Conservation (phyloP, 441 rosid species). For the Brassica hybrid region DNA sequence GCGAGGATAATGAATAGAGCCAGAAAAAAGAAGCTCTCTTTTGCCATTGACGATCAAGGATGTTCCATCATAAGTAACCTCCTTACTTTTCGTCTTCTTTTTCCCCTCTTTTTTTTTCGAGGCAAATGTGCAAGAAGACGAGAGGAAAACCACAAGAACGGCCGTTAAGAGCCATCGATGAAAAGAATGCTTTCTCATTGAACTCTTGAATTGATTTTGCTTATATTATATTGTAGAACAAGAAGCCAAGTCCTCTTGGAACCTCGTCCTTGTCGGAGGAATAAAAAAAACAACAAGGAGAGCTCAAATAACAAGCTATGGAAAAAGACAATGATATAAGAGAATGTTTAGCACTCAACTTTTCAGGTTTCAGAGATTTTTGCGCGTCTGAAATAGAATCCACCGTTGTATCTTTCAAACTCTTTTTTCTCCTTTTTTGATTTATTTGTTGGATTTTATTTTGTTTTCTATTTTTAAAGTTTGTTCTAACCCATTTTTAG, state of each 20-base stretch:
- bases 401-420: constrained; percentile 38
- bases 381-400: constrained; percentile 46
- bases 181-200: constrained; percentile 31
- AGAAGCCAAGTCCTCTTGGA: constrained; percentile 38
- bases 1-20: constrained; percentile 92
- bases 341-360: constrained; percentile 31
- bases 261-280: constrained; percentile 47
- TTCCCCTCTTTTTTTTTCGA: constrained; percentile 30
- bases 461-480: constrained; percentile 33
- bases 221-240: constrained; percentile 24
- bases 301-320: constrained; percentile 38
- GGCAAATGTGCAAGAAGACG: constrained; percentile 36
- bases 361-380: constrained; percentile 35
- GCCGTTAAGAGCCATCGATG: constrained; percentile 33
- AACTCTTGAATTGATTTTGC: not conserved
- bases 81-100: constrained; percentile 33
- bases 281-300: constrained; percentile 42
- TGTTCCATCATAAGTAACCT: constrained; percentile 72
- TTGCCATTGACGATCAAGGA: constrained; percentile 81
- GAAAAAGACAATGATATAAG: constrained; percentile 39
- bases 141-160: constrained; percentile 38
- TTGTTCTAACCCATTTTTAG: constrained; percentile 9
- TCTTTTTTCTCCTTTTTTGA: not conserved
- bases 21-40: constrained; percentile 84
- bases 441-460: not conserved